A percentile compares a stretch with the other conserved stretches of the same genome.
Evolutionary conservation across 176 grass and related monocot species (phyloP).

Genomic region (Pontederia paniculata): DNA sequence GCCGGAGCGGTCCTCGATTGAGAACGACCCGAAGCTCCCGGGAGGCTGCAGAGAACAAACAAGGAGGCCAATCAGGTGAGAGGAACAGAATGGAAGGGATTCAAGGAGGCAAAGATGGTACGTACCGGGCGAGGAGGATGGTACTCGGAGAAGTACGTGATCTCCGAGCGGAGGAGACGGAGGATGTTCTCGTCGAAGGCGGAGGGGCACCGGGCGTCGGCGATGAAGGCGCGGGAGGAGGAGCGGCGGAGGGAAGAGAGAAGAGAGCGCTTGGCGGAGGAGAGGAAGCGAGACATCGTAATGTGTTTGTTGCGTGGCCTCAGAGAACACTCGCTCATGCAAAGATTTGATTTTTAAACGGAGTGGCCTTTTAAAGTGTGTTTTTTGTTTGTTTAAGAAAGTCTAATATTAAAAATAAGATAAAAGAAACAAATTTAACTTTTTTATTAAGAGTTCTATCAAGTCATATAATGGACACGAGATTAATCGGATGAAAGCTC

Average conservation of each 20-base stretch:
- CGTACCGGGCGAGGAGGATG: slow-evolving; percentile 42
- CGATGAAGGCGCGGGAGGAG: slow-evolving; percentile 2
- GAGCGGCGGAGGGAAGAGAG: not conserved
- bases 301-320: too few species aligned
- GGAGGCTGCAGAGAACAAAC: slow-evolving; percentile 24
- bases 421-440: too few species aligned
- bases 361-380: too few species aligned
- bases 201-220: slow-evolving; percentile 9
- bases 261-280: slow-evolving; percentile 5
- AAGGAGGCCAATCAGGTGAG: not conserved
- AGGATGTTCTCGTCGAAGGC: slow-evolving; percentile 51
- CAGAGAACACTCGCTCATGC: too few species aligned
- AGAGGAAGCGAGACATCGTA: slow-evolving; percentile 15
- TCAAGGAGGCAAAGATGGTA: not conserved
- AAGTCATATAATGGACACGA: too few species aligned
- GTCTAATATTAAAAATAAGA: too few species aligned
- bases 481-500: too few species aligned
- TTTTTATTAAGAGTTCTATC: too few species aligned
- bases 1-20: slow-evolving; percentile 57
- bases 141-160: slow-evolving; percentile 45
- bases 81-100: not conserved
- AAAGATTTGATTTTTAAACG: too few species aligned
- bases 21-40: slow-evolving; percentile 50
- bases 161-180: slow-evolving; percentile 65
- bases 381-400: too few species aligned